Percentiles rank a stretch among this genome's conserved stretches.
phyloP scores from a whole-genome alignment of 2,329 filamentous ascomycete species.

The Trichophyton simii region DNA sequence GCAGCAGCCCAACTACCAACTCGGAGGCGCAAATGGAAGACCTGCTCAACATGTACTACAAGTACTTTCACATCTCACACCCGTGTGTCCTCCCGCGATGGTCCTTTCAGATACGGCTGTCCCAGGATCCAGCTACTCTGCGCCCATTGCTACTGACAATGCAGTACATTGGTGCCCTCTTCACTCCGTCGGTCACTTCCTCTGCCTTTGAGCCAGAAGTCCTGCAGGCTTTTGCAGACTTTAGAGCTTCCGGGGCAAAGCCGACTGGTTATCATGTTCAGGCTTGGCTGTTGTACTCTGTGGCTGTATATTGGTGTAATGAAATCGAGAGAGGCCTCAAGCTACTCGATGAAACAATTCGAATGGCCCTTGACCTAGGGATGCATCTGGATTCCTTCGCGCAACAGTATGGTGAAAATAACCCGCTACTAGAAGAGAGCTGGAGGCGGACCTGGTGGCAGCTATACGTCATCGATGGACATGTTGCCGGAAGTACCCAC shows the following conservation, averaged over 20 bases:
- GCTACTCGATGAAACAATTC: constrained; percentile 8
- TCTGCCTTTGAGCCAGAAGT: constrained; percentile 2
- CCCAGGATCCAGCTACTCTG: constrained; percentile 9
- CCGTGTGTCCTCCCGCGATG: constrained; percentile 19
- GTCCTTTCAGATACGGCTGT: constrained; percentile 10
- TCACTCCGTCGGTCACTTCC: constrained; percentile 6
- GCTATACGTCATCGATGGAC: constrained; percentile 57
- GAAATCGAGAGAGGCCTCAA: constrained; percentile 7
- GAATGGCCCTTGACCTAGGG: constrained; percentile 16
- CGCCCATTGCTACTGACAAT: constrained; percentile 19
- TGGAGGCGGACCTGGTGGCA: constrained; percentile 38
- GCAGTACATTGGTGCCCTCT: constrained; percentile 22
- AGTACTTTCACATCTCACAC: constrained; percentile 22
- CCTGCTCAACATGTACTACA: constrained; percentile 20
- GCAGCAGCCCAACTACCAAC: background rate
- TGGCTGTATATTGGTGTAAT: constrained; percentile 9
- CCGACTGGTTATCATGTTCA: constrained; percentile 15
- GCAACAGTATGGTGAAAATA: constrained; percentile 44
- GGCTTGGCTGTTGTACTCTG: constrained; percentile 19
- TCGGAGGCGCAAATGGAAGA: constrained; percentile 1
- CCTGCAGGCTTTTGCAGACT: background rate
- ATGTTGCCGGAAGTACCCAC: constrained; percentile 53
- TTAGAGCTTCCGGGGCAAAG: background rate
- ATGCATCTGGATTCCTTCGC: constrained; percentile 15
- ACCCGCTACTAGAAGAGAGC: constrained; percentile 18